Conservation (phyloP, 2,329 filamentous ascomycete genomes). For the Hypoxylon sp. region DNA sequence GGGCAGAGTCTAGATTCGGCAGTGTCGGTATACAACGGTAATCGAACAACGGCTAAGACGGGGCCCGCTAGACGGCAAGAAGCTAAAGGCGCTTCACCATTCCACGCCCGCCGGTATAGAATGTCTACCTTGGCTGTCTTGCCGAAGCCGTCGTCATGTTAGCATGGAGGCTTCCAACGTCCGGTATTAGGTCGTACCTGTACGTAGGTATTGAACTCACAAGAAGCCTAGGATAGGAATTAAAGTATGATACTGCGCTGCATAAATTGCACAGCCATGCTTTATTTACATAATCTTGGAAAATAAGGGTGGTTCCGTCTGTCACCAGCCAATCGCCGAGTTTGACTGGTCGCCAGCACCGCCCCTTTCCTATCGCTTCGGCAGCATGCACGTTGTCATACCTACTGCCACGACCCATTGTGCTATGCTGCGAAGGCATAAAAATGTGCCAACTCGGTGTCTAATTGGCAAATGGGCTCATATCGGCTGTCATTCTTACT, state of each 20-base stretch:
- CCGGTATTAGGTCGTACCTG: constrained; percentile 4
- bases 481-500: constrained; percentile 31
- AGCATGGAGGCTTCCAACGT: constrained; percentile 28
- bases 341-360: constrained; percentile 27
- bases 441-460: constrained; percentile 9
- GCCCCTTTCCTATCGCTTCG: constrained; percentile 37
- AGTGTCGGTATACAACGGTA: constrained; percentile 33
- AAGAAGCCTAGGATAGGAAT: background rate
- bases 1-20: constrained; percentile 44
- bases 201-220: background rate
- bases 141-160: constrained; percentile 36
- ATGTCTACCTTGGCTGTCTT: constrained; percentile 11
- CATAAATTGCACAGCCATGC: constrained; percentile 39
- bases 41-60: constrained; percentile 23
- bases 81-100: constrained; percentile 21
- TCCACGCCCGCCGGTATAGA: constrained; percentile 28
- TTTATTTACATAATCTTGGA: constrained; percentile 15
- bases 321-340: constrained; percentile 11
- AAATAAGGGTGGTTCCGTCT: background rate
- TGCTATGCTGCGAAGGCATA: constrained; percentile 22
- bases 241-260: background rate
- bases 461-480: constrained; percentile 27
- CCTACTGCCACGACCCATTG: constrained; percentile 24
- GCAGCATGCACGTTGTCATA: constrained; percentile 33
- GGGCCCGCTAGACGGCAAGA: constrained; percentile 28